phyloP scores from a whole-genome alignment of 306 rosid species.

The Lathyrus sativus region DNA sequence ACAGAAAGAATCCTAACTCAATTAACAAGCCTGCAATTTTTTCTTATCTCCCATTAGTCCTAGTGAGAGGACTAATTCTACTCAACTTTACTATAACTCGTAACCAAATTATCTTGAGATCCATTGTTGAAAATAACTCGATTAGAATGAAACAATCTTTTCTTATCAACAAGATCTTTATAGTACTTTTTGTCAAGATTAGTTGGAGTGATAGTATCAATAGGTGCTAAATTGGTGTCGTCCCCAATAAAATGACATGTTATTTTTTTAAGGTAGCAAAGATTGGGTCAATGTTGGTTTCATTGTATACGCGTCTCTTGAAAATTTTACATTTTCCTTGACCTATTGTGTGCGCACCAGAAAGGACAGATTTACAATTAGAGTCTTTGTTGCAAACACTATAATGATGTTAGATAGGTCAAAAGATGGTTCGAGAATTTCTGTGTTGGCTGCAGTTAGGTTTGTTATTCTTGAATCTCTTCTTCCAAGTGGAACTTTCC shows the following conservation, averaged over 20 bases:
- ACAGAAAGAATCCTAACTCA: constrained; percentile 44
- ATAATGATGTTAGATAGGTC: too few species aligned
- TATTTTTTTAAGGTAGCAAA: constrained; percentile 49
- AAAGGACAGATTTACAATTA: too few species aligned
- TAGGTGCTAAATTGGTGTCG: constrained; percentile 59
- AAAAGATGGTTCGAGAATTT: too few species aligned
- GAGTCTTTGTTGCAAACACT: too few species aligned
- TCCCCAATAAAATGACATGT: constrained; percentile 63
- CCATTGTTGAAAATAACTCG: constrained; percentile 67
- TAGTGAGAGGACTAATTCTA: too few species aligned
- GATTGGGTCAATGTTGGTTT: constrained; percentile 57
- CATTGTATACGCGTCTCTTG: too few species aligned
- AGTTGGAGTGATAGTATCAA: constrained; percentile 44
- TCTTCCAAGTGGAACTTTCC: too few species aligned
- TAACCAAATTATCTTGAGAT: constrained; percentile 65
- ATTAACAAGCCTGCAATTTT: constrained; percentile 63
- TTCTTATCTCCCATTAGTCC: constrained; percentile 75
- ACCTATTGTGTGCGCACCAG: too few species aligned
- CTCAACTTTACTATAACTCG: constrained; percentile 62
- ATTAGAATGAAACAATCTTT: constrained; percentile 75
- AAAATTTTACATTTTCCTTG: too few species aligned
- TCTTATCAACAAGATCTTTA: constrained; percentile 43
- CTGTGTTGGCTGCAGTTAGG: too few species aligned
- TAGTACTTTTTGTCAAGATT: constrained; percentile 65
- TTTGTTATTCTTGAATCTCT: too few species aligned